Evolutionary conservation across 495 filamentous ascomycete species (phyloP), one percentile per base, ranked within the genome.

Genomic region (Cladorrhinum samala): DNA sequence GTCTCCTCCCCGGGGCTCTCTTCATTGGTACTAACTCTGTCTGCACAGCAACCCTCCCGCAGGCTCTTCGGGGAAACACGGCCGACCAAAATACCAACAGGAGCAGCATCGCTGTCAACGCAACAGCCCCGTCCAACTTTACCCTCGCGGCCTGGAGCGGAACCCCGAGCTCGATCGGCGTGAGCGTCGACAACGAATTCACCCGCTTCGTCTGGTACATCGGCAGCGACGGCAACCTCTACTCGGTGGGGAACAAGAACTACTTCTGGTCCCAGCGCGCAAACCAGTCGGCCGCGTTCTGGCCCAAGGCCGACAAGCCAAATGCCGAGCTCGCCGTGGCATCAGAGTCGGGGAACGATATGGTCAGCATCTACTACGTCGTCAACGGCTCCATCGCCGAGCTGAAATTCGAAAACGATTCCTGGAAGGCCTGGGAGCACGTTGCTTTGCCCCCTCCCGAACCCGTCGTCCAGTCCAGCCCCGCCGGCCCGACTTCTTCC

Each of bases 141-240:
- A 57, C 52, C 16, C 59, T 72, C 30, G 51, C 63, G 9, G 58
- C 56, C 1, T 72, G 62, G 60, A 53, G 52, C 17, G 70, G 67
- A 27, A 56, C 51, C 1, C 54, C 68, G 16, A 39, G 37, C 9
- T 27, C 44, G 13, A 24, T 72, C 30, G 65, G 65, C 18, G 36
- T 71, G 7, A 62, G 58, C 36, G 57, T 69, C 24, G 62, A 73
- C 57, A 53, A 39, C 2, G 30, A 40, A 9, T 58, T 23, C 40
- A 60, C 61, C 1, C 66, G 64, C 17, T 62, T 17, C 52, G 23
- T 72, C 16, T 73, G 63, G 54, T 73, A 71, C 46, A 65, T 73
- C 27, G 70, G 70, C 49, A 61, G 51, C 46, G 70, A 73, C 53
- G 52, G 45, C 14, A 52, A 30, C 25, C 59, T 73, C 1, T 54